Base-by-base conservation (phyloP, 345 rosid species). In the Nasturtium officinale region DNA sequence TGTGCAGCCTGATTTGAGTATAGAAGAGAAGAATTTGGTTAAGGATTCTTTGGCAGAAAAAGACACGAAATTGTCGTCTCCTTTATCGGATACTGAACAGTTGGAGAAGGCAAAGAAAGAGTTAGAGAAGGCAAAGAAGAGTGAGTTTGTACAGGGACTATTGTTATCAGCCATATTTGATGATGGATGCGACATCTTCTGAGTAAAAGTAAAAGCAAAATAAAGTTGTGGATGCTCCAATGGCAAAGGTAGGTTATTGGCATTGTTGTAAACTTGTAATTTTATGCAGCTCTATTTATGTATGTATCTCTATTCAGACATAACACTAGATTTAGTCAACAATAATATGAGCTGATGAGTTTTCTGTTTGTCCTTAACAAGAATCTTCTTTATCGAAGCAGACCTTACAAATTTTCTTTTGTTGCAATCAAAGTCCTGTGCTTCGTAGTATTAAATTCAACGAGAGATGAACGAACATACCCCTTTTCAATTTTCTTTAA, bases 111-210 rank as follows among this genome's bases (percentile, higher is more conserved):
- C 85, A 32, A 83, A 78, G 38, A 87, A 83, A 23, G 25, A 79
- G 18, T 51, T 67, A 65, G 97, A 87, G 86, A 87, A 85, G 83
- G 82, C 85, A 32, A 83, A 78, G 38, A 87, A 83, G 77, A 77
- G 91, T 54, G 79, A 82, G 64, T 91, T 83, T 83, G 87, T 87
- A 77, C 92, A 83, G 83, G 88, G 83, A 69, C 66, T 91, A 20
- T 62, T 87, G 54, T 72, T 82, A 46, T 89, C 97, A 56, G 83
- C 89, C 65, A 79, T 91, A 74, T 67, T 87, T 17, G 81, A 72
- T 51, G 83, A 83, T 29, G 70, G 42, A 46, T 16, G 33, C 13
- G 79, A 62, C 51, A 61, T 55, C 60, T 74, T 76, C 51, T 76
- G 75, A 76, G 59, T 25, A 23, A 23, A 33, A 45, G 0, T 3